Conservation (phyloP, 129 eudicot genomes). For the Cynara cardunculus region DNA sequence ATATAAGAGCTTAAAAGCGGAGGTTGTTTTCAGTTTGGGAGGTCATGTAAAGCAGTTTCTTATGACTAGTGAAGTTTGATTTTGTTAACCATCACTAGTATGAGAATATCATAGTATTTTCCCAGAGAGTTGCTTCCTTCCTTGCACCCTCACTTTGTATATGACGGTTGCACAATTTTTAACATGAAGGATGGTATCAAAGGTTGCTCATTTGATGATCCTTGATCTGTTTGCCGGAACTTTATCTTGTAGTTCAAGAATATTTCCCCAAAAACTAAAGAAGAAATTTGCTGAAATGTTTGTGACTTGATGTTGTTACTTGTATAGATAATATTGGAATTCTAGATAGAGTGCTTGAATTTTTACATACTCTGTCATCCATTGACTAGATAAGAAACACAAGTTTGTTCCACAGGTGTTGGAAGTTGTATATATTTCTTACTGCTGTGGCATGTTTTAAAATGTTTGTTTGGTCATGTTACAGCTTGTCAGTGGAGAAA, state of each 20-base stretch:
- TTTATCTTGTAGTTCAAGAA: not conserved
- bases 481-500: constrained; percentile 79
- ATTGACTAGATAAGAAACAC: not conserved
- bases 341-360: not conserved
- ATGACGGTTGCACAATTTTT: no score
- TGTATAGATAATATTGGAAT: not conserved
- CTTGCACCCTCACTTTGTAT: not conserved
- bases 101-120: not conserved
- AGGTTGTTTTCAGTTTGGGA: not conserved
- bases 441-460: not conserved
- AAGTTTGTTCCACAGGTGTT: not conserved
- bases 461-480: constrained; percentile 18
- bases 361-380: not conserved
- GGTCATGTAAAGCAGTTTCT: not conserved
- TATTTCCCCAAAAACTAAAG: not conserved
- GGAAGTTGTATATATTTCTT: not conserved
- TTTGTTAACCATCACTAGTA: not conserved
- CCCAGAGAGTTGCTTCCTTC: not conserved
- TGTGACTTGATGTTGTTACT: not conserved
- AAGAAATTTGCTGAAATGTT: not conserved
- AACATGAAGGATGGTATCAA: no score
- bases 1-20: not conserved
- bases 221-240: not conserved
- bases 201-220: not conserved
- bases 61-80: not conserved